Evolutionary conservation across 139 green algal species (phyloP).

Genomic region (Mychonastes homosphaera): DNA sequence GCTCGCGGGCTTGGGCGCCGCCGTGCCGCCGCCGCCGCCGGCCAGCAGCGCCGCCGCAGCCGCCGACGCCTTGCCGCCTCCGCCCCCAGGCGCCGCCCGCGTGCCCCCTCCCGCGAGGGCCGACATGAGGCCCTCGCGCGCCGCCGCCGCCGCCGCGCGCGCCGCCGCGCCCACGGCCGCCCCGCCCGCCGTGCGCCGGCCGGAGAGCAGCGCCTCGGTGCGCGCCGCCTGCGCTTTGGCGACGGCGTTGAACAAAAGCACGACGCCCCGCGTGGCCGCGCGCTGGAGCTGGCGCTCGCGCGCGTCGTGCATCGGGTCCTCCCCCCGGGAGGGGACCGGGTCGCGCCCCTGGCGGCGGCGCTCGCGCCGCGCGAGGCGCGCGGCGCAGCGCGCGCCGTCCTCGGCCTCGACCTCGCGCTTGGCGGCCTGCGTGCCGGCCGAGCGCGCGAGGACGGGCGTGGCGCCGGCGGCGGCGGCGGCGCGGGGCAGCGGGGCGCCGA

Average conservation of each 20-base stretch:
- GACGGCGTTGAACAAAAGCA: slow-evolving; percentile 83
- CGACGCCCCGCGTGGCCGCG: slow-evolving; percentile 67
- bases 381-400: slow-evolving; percentile 18
- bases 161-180: not conserved
- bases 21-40: not conserved
- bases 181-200: slow-evolving; percentile 16
- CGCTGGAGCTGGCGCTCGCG: slow-evolving; percentile 54
- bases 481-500: slow-evolving; percentile 16
- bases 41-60: not conserved
- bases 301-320: slow-evolving; percentile 52
- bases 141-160: slow-evolving; percentile 1
- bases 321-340: slow-evolving; percentile 35
- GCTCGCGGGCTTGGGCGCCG: not conserved
- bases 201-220: slow-evolving; percentile 14
- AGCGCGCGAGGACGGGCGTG: slow-evolving; percentile 25
- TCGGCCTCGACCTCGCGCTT: slow-evolving; percentile 43
- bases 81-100: slow-evolving; percentile 5
- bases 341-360: slow-evolving; percentile 43
- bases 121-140: no score
- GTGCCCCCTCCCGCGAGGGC: not conserved
- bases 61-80: not conserved
- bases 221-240: slow-evolving; percentile 56
- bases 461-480: slow-evolving; percentile 3
- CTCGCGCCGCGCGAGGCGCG: slow-evolving; percentile 26
- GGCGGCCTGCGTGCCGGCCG: slow-evolving; percentile 33